A percentile compares a stretch with the other conserved stretches of the same genome.
phyloP scores from a whole-genome alignment of 768 basidiomycete genomes.

The Mycena amicta region DNA sequence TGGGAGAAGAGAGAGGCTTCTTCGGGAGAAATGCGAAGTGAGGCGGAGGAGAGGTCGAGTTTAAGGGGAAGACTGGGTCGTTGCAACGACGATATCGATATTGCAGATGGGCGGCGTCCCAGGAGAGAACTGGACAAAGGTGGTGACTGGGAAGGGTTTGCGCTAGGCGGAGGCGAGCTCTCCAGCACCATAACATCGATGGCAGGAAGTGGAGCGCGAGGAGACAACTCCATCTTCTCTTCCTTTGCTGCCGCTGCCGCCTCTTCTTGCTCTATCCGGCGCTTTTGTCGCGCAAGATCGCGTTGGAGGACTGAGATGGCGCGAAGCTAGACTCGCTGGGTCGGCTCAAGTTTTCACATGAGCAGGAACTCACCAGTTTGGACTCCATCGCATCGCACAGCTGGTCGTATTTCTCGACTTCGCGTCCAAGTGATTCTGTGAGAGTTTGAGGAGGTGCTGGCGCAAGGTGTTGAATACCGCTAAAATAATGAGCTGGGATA shows the following conservation, averaged over 20 bases:
- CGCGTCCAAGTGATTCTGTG: slow-evolving; percentile 65
- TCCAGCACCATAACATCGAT: slow-evolving; percentile 20
- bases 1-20: slow-evolving; percentile 60
- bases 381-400: slow-evolving; percentile 78
- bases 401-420: slow-evolving; percentile 80
- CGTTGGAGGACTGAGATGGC: slow-evolving; percentile 74
- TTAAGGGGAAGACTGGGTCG: slow-evolving; percentile 72
- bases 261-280: slow-evolving; percentile 46
- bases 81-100: slow-evolving; percentile 80
- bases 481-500: slow-evolving; percentile 26
- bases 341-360: too few relatives aligned
- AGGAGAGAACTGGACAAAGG: slow-evolving; percentile 25
- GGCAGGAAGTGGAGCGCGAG: slow-evolving; percentile 5
- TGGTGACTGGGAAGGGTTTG: slow-evolving; percentile 37
- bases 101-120: slow-evolving; percentile 70
- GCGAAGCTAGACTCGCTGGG: too few relatives aligned
- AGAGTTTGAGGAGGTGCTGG: slow-evolving; percentile 67
- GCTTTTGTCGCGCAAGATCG: slow-evolving; percentile 65
- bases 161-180: slow-evolving; percentile 31
- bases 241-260: slow-evolving; percentile 33
- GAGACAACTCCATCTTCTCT: slow-evolving; percentile 3
- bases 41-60: slow-evolving; percentile 76
- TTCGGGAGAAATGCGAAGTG: slow-evolving; percentile 65
- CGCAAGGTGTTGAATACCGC: slow-evolving; percentile 60
- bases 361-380: slow-evolving; percentile 43